A percentile compares a stretch with the other conserved stretches of the same genome.
Evolutionary conservation across 2,329 filamentous ascomycete genomes (phyloP).

Genomic region (Aspergillus fijiensis): DNA sequence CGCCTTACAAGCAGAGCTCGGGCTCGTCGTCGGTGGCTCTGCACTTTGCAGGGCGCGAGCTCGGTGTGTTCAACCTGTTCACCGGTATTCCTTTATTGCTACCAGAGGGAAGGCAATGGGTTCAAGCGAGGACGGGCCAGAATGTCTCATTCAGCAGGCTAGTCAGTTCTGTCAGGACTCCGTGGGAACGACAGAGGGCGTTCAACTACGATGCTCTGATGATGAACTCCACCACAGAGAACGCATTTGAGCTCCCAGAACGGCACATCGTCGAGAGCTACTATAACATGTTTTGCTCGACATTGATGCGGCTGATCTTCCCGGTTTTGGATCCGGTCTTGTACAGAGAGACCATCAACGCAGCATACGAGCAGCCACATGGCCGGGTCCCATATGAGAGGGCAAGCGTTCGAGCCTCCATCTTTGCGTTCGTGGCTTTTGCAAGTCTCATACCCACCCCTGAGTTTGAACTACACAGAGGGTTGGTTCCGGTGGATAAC

Average conservation of each 20-base stretch:
- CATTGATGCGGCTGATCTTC: constrained; percentile 47
- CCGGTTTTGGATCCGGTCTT: constrained; percentile 51
- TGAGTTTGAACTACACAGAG: constrained; percentile 8
- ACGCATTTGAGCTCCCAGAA: constrained; percentile 39
- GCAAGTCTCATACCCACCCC: constrained; percentile 29
- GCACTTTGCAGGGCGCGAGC: constrained; percentile 50
- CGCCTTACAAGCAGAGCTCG: constrained; percentile 14
- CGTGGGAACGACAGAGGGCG: constrained; percentile 39
- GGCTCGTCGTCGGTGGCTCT: constrained; percentile 39
- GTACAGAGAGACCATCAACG: constrained; percentile 47
- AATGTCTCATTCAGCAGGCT: constrained; percentile 30
- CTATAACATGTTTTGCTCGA: constrained; percentile 32
- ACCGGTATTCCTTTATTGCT: constrained; percentile 54
- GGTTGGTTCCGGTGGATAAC: constrained; percentile 34
- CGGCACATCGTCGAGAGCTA: constrained; percentile 31
- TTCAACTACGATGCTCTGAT: constrained; percentile 21
- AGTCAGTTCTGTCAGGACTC: constrained; percentile 26
- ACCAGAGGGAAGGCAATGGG: constrained; percentile 49
- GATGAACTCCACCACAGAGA: constrained; percentile 21
- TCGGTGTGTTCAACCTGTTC: constrained; percentile 49
- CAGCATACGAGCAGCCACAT: constrained; percentile 43
- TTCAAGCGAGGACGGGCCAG: constrained; percentile 48
- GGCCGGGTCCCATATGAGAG: constrained; percentile 22
- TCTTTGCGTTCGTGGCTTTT: constrained; percentile 51
- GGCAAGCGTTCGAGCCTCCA: constrained; percentile 46